Conservation (phyloP, 2,329 filamentous ascomycete species). For the Scopulariopsis brevicaulis region DNA sequence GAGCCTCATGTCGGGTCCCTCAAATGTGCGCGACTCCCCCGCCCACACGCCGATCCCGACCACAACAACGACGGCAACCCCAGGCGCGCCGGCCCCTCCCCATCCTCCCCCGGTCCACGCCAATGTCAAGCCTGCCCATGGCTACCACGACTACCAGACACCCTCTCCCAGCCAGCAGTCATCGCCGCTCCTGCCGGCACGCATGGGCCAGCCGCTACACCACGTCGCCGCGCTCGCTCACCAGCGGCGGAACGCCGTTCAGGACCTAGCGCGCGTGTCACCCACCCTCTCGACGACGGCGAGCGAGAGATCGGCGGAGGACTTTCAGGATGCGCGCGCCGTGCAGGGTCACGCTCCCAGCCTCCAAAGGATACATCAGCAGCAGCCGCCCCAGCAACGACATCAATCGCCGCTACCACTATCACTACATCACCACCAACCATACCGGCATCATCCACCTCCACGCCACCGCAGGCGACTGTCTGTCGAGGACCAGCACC, state of each 20-base stretch:
- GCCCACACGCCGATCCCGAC: neutral
- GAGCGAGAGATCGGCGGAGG: slow-evolving; percentile 7
- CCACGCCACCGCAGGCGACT: neutral
- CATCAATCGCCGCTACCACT: neutral
- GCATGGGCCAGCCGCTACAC: slow-evolving; percentile 4
- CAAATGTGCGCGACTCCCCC: slow-evolving; percentile 7
- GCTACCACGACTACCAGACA: slow-evolving; percentile 11
- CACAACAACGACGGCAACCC: slow-evolving; percentile 4
- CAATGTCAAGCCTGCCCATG: slow-evolving; percentile 5
- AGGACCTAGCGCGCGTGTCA: slow-evolving; percentile 5
- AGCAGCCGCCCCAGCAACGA: neutral
- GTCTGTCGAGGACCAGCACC: slow-evolving; percentile 5
- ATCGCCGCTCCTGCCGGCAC: slow-evolving; percentile 7
- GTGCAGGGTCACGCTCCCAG: neutral
- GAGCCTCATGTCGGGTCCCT: slow-evolving; percentile 11
- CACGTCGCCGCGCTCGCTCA: slow-evolving; percentile 1
- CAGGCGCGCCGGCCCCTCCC: neutral
- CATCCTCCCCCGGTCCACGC: neutral
- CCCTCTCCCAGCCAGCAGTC: slow-evolving; percentile 11
- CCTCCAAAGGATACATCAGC: slow-evolving; percentile 4
- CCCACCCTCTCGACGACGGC: slow-evolving; percentile 6
- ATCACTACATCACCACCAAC: slow-evolving; percentile 2
- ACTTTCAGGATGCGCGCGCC: slow-evolving; percentile 5
- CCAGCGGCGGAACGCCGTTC: slow-evolving; percentile 1
- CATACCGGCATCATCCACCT: neutral